phyloP scores from a whole-genome alignment of 495 filamentous ascomycete genomes.

The Hyaloscypha finlandica region DNA sequence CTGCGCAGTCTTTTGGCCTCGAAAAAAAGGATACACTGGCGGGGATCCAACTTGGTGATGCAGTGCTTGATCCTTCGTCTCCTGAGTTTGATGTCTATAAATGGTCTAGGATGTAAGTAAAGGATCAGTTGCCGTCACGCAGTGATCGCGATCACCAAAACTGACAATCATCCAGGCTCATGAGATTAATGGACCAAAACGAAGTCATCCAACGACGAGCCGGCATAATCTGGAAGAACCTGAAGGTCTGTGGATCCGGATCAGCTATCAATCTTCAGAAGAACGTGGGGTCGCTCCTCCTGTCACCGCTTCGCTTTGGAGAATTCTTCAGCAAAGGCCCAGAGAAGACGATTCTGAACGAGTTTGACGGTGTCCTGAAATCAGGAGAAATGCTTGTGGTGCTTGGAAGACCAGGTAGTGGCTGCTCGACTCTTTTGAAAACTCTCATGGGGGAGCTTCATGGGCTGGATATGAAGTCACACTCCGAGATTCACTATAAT shows the following conservation, averaged over 20 bases:
- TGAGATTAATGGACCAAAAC: slow-evolving; percentile 36
- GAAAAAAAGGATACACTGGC: slow-evolving; percentile 48
- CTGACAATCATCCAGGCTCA: slow-evolving; percentile 28
- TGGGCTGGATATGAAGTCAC: slow-evolving; percentile 46
- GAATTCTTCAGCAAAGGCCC: slow-evolving; percentile 44
- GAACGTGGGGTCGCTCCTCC: slow-evolving; percentile 33
- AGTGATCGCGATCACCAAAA: background rate
- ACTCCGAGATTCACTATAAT: slow-evolving; percentile 39
- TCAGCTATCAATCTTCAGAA: slow-evolving; percentile 48
- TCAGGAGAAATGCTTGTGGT: slow-evolving; percentile 83
- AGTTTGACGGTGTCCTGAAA: slow-evolving; percentile 72
- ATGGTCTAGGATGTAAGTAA: slow-evolving; percentile 52
- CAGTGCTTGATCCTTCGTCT: slow-evolving; percentile 56
- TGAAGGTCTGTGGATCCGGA: slow-evolving; percentile 53
- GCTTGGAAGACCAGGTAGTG: slow-evolving; percentile 72
- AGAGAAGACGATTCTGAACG: slow-evolving; percentile 68
- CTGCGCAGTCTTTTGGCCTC: slow-evolving; percentile 33
- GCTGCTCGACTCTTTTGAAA: slow-evolving; percentile 38
- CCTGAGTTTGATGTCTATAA: slow-evolving; percentile 59
- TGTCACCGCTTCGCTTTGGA: slow-evolving; percentile 31
- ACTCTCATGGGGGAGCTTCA: slow-evolving; percentile 32
- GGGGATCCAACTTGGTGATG: slow-evolving; percentile 46
- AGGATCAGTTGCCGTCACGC: no score
- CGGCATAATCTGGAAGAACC: slow-evolving; percentile 46
- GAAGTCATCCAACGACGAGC: slow-evolving; percentile 36